Conservation (phyloP, 176 grass and related monocot genomes). For the maize (Zea mays) region DNA sequence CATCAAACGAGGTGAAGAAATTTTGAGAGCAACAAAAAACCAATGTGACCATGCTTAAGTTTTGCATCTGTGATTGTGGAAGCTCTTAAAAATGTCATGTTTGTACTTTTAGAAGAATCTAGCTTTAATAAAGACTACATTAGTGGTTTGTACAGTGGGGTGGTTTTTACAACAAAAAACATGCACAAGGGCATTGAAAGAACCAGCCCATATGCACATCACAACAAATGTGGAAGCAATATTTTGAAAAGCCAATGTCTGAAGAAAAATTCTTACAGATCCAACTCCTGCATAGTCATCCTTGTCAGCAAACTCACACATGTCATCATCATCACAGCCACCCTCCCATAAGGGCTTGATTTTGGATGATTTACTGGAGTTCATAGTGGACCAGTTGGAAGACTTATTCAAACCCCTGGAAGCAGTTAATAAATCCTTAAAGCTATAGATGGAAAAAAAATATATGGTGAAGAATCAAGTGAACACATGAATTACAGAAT, state of each 20-base stretch:
- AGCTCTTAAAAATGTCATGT: neutral
- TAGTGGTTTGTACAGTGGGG: neutral
- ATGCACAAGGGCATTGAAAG: neutral
- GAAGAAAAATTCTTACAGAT: constrained; percentile 67
- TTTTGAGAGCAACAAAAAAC: neutral
- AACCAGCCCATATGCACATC: neutral
- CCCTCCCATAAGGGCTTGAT: constrained; percentile 66
- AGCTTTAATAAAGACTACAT: neutral
- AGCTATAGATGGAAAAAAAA: constrained; percentile 10
- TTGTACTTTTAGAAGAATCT: neutral
- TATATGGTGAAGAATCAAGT: constrained; percentile 6
- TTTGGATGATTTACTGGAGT: constrained; percentile 48
- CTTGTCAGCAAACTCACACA: constrained; percentile 70
- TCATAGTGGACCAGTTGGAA: constrained; percentile 51
- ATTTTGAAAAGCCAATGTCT: constrained; percentile 25
- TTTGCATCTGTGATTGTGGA: neutral
- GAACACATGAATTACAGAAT: constrained; percentile 9
- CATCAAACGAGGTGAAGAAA: neutral
- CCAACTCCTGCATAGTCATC: constrained; percentile 61
- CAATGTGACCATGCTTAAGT: neutral
- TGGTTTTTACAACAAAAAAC: neutral
- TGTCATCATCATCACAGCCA: constrained; percentile 69
- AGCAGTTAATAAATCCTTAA: constrained; percentile 33
- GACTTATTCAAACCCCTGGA: constrained; percentile 43
- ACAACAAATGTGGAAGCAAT: constrained; percentile 25